Evolutionary conservation across 2,329 filamentous ascomycete species (phyloP).

Genomic region (Karstenula rhodostoma): DNA sequence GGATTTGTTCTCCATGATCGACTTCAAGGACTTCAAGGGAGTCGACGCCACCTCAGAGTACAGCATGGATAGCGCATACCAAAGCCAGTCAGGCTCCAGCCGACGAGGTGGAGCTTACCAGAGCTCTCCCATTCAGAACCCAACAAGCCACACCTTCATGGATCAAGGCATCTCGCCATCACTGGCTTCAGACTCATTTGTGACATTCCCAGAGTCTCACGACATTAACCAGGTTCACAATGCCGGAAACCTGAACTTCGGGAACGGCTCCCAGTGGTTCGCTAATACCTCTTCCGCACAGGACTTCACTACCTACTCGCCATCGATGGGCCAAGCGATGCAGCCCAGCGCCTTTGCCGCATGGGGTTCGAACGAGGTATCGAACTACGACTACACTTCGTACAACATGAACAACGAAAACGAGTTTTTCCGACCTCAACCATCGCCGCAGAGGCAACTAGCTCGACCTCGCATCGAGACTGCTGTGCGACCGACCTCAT

Average conservation of each 20-base stretch:
- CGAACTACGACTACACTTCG: conserved; percentile 1
- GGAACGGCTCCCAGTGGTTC: conserved; percentile 43
- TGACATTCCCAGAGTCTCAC: conserved; percentile 39
- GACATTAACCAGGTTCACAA: conserved; percentile 46
- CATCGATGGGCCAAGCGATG: conserved; percentile 8
- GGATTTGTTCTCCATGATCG: conserved; percentile 47
- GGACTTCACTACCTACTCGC: conserved; percentile 41
- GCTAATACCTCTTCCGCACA: conserved; percentile 50
- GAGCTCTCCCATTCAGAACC: conserved; percentile 25
- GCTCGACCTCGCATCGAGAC: conserved; percentile 10
- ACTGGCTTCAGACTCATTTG: conserved; percentile 47
- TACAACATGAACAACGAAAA: conserved; percentile 9
- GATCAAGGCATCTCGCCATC: conserved; percentile 47
- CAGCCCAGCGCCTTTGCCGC: conserved; percentile 5
- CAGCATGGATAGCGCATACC: conserved; percentile 55
- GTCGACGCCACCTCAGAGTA: conserved; percentile 49
- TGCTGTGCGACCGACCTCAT: conserved; percentile 1
- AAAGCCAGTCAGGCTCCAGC: conserved; percentile 50
- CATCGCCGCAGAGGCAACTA: conserved; percentile 4
- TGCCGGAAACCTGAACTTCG: conserved; percentile 41
- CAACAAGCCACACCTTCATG: conserved; percentile 44
- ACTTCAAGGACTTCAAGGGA: conserved; percentile 46
- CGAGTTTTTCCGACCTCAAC: conserved; percentile 9
- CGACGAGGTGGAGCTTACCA: conserved; percentile 39
- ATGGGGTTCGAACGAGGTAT: conserved; percentile 4